Conservation (phyloP, 106 monocot genomes). For the Triglochin maritima region DNA sequence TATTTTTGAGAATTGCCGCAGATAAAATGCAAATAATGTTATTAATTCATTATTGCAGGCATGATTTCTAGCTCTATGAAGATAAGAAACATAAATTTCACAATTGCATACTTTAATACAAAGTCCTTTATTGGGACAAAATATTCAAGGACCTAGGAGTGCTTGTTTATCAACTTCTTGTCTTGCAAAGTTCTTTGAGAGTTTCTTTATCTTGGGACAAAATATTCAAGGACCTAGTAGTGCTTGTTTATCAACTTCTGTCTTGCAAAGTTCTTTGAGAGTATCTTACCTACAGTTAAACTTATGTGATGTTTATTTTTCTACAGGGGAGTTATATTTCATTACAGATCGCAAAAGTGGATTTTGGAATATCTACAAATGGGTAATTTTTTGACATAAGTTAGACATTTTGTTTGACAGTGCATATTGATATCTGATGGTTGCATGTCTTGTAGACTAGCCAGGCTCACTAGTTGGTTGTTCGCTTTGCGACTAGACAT, state of each 20-base stretch:
- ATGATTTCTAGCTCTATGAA: too few relatives aligned
- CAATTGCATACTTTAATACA: too few relatives aligned
- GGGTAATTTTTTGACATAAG: constrained; percentile 31
- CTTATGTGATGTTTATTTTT: not conserved
- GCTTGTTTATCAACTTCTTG: not conserved
- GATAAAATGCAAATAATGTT: too few relatives aligned
- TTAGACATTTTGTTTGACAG: not conserved
- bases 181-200: not conserved
- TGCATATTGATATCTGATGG: not conserved
- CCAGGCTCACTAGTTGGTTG: too few relatives aligned
- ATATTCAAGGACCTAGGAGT: not conserved
- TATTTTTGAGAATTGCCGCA: too few relatives aligned
- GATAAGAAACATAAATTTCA: too few relatives aligned
- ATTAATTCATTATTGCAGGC: too few relatives aligned
- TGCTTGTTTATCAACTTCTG: not conserved
- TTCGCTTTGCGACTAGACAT: too few relatives aligned
- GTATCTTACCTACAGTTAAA: not conserved
- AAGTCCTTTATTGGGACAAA: too few relatives aligned
- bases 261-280: not conserved
- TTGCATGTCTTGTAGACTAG: not conserved
- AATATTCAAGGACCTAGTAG: not conserved
- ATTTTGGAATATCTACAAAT: constrained; percentile 91
- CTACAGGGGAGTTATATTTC: constrained; percentile 71
- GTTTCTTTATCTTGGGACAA: not conserved
- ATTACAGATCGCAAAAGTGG: constrained; percentile 65